phyloP scores from a whole-genome alignment of 768 basidiomycete genomes.

The Mycena amicta region DNA sequence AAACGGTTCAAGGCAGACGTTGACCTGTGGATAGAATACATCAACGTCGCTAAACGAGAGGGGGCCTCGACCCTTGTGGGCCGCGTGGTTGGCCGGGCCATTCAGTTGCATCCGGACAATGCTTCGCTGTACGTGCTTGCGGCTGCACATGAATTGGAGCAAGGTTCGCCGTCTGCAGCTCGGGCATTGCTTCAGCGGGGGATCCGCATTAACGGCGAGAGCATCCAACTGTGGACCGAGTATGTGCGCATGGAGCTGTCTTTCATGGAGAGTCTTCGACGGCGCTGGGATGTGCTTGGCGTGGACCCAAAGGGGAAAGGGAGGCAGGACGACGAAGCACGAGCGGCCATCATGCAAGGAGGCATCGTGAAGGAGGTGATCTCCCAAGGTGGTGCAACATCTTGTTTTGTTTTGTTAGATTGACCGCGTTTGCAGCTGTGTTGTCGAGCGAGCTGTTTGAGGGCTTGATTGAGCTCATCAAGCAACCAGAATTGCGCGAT shows the following conservation, averaged over 20 bases:
- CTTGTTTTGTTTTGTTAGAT: background rate
- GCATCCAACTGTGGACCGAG: constrained; percentile 81
- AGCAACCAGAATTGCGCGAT: constrained; percentile 32
- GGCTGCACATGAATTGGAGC: constrained; percentile 79
- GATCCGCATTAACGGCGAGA: constrained; percentile 73
- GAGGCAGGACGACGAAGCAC: constrained; percentile 44
- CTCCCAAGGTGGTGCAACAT: constrained; percentile 55
- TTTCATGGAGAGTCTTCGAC: constrained; percentile 77
- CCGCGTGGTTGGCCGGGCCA: constrained; percentile 79
- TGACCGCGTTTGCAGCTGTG: constrained; percentile 35
- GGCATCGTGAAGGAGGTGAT: constrained; percentile 82
- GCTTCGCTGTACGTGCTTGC: constrained; percentile 82
- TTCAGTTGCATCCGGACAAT: constrained; percentile 83
- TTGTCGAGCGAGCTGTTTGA: constrained; percentile 45
- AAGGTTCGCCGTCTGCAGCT: constrained; percentile 74
- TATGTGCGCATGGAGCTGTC: constrained; percentile 90
- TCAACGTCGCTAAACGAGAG: constrained; percentile 80
- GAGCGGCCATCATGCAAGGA: constrained; percentile 72
- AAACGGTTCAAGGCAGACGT: constrained; percentile 89
- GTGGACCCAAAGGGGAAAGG: constrained; percentile 45
- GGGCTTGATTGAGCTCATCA: constrained; percentile 40
- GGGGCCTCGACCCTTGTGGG: constrained; percentile 80
- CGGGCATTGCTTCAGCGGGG: constrained; percentile 85
- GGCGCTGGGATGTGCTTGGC: constrained; percentile 82
- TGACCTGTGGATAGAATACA: constrained; percentile 86